A percentile compares a stretch with the other conserved stretches of the same genome.
These are phyloP conservation scores for Euptelea pleiosperma DNA, from an alignment of 164 flowering plant genomes.

Conservation along the genomic window DNA sequence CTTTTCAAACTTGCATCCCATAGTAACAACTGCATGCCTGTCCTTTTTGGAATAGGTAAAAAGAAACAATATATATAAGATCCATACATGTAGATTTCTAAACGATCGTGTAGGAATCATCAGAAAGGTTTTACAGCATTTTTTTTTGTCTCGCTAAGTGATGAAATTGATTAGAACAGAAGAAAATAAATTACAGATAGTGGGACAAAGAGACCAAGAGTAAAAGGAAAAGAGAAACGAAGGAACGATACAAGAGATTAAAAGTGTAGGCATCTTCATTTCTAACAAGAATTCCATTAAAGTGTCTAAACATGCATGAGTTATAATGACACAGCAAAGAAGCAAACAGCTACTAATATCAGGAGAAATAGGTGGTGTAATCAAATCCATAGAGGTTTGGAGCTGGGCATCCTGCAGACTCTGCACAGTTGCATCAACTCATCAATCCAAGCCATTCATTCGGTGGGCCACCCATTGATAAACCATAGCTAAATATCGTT, in stretches of 20 bases:
- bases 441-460: neutral
- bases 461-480: neutral
- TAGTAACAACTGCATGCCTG: neutral
- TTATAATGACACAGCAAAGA: neutral
- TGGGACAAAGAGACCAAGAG: too few species aligned
- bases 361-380: neutral
- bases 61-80: neutral
- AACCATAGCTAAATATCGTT: too few species aligned
- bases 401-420: neutral
- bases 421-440: neutral
- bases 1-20: neutral
- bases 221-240: too few species aligned
- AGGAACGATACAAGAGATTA: too few species aligned
- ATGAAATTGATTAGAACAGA: too few species aligned
- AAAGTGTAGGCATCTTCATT: too few species aligned
- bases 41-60: neutral
- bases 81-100: neutral
- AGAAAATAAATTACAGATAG: too few species aligned
- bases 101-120: neutral
- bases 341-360: neutral
- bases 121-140: too few species aligned
- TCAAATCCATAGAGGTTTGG: neutral
- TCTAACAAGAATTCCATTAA: neutral
- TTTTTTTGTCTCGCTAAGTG: too few species aligned
- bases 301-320: neutral